Conservation (phyloP, 1,139 yeast genomes). For the Insectozyma bohioensis region DNA sequence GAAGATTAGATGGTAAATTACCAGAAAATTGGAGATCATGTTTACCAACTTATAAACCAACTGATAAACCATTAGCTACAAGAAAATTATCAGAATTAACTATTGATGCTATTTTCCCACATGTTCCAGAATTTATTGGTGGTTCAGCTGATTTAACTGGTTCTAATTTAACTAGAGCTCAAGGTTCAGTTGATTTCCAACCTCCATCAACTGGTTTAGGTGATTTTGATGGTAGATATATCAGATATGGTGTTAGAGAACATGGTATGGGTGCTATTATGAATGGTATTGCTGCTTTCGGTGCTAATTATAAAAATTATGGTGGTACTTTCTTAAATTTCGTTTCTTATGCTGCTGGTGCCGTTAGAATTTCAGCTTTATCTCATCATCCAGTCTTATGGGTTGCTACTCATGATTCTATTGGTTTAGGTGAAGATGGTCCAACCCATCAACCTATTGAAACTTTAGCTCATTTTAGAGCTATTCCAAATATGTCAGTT, state of each 20-base stretch:
- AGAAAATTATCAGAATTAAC: conserved; percentile 93
- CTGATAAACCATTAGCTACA: conserved; percentile 85
- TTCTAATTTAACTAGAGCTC: conserved; percentile 92
- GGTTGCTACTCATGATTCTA: conserved; percentile 99
- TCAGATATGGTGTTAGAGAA: conserved; percentile 99
- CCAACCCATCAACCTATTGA: conserved; percentile 99
- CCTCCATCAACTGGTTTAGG: conserved; percentile 82
- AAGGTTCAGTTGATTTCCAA: conserved; percentile 89
- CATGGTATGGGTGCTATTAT: conserved; percentile 99
- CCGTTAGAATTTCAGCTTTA: conserved; percentile 91
- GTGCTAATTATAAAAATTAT: conserved; percentile 88
- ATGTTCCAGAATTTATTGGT: conserved; percentile 88
- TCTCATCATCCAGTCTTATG: conserved; percentile 93
- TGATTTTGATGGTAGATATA: conserved; percentile 87
- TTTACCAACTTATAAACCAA: conserved; percentile 78
- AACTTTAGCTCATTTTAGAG: conserved; percentile 97
- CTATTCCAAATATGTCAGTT: conserved; percentile 89
- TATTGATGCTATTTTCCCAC: conserved; percentile 60
- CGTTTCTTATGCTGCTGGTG: conserved; percentile 97
- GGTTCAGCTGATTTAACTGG: conserved; percentile 99
- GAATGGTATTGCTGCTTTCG: conserved; percentile 97
- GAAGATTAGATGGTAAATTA: conserved; percentile 79
- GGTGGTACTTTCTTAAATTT: conserved; percentile 99
- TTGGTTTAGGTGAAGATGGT: conserved; percentile 99
- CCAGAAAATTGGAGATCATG: conserved; percentile 82